These are phyloP conservation scores for Ophiocordyceps camponoti-saundersi DNA, from an alignment of 2,329 filamentous ascomycete species.

Conservation along the genomic window DNA sequence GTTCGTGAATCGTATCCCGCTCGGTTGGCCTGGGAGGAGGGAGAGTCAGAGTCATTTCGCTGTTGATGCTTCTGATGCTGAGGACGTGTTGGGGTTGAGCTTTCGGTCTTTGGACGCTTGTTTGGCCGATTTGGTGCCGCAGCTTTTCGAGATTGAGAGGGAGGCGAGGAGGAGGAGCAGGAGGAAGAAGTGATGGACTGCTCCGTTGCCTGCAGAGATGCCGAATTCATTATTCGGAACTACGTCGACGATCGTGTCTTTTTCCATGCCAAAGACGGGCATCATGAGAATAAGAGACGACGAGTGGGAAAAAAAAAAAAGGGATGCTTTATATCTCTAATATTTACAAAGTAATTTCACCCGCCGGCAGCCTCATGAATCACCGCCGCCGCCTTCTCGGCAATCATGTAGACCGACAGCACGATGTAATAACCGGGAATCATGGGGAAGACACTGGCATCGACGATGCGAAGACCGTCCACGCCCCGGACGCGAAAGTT, in stretches of 20 bases:
- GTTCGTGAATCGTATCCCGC: constrained; percentile 14
- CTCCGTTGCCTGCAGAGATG: background rate
- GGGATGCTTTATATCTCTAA: no score
- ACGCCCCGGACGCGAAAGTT: constrained; percentile 38
- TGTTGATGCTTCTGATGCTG: constrained; percentile 31
- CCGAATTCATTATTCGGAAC: no score
- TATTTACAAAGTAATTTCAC: background rate
- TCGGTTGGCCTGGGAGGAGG: constrained; percentile 14
- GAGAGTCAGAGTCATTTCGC: constrained; percentile 20
- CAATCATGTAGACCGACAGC: constrained; percentile 33
- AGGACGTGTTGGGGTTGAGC: constrained; percentile 30
- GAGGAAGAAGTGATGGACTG: background rate
- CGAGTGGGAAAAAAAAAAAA: no score
- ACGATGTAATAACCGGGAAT: constrained; percentile 31
- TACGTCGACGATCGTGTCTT: no score
- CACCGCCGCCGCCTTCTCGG: constrained; percentile 32
- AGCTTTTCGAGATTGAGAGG: constrained; percentile 10
- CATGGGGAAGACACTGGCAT: constrained; percentile 35
- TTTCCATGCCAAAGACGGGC: no score
- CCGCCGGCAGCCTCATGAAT: constrained; percentile 1
- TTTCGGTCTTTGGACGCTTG: constrained; percentile 31
- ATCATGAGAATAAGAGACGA: no score
- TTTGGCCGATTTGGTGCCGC: constrained; percentile 30
- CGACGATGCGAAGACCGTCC: constrained; percentile 38
- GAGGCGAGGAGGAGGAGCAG: background rate